phyloP scores from a whole-genome alignment of 1,284 basidiomycete species.

The Trichosporon sp. region DNA sequence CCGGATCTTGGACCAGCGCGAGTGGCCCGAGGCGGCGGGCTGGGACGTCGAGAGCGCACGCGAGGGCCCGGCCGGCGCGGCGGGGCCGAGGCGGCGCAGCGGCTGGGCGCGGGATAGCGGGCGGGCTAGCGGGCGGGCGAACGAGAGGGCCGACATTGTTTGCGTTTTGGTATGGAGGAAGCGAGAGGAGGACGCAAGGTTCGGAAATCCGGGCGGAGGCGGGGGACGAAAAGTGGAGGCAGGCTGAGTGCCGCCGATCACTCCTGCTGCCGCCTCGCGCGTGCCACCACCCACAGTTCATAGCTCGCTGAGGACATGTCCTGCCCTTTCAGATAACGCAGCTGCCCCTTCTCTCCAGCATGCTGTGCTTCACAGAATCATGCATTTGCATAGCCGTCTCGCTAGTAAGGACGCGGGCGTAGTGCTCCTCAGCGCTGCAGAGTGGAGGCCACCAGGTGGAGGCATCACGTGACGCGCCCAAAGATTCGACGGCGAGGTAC shows the following conservation, averaged over 20 bases:
- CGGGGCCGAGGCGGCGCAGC: no score
- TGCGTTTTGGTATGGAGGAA: background rate
- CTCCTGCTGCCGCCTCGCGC: no score
- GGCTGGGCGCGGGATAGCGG: background rate
- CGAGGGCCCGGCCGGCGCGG: background rate
- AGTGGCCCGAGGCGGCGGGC: slow-evolving; percentile 28
- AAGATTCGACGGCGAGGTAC: background rate
- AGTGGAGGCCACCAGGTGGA: background rate
- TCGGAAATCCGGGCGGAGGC: background rate
- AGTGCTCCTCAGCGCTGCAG: no score
- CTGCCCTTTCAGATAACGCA: no score
- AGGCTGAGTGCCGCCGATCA: background rate
- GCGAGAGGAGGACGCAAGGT: background rate
- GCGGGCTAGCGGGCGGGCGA: background rate
- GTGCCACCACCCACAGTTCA: no score
- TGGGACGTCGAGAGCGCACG: slow-evolving; percentile 15
- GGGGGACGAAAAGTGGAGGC: background rate
- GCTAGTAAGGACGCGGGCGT: no score
- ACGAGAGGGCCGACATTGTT: background rate
- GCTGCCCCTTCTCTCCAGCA: no score
- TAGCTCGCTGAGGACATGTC: no score
- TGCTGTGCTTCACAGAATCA: no score
- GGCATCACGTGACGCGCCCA: background rate
- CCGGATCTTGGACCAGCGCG: slow-evolving; percentile 77
- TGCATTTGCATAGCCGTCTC: no score